Evolutionary conservation across 306 rosid species (phyloP).

Genomic region (Lagenaria siceraria): DNA sequence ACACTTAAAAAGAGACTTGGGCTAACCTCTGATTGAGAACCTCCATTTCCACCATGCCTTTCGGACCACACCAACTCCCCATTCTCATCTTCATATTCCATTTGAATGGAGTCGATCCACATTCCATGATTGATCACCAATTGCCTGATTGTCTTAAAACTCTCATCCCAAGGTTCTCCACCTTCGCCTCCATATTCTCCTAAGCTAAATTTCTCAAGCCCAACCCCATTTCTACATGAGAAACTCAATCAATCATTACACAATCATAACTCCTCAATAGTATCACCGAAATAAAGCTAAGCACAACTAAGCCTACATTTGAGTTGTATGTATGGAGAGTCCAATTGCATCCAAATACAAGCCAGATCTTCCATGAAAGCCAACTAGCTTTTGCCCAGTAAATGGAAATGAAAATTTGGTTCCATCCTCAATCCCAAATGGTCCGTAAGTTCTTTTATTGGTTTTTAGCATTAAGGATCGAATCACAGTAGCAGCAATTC

Average conservation of each 20-base stretch:
- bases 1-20: neutral
- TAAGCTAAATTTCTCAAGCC: neutral
- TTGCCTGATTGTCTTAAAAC: neutral
- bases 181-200: slow-evolving; percentile 1
- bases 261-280: neutral
- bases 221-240: neutral
- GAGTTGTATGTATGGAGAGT: neutral
- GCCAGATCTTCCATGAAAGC: neutral
- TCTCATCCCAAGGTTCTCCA: neutral
- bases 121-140: neutral
- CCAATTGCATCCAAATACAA: neutral
- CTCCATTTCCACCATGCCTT: neutral
- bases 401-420: neutral
- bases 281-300: neutral
- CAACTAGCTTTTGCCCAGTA: neutral
- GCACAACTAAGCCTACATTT: neutral
- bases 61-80: neutral
- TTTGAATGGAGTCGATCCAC: neutral
- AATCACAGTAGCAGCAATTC: neutral
- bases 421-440: neutral
- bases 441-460: neutral
- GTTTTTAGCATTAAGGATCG: neutral
- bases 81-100: neutral
- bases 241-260: neutral
- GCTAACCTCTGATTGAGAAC: neutral